Percentiles rank a stretch among this genome's conserved stretches.
phyloP scores from a whole-genome alignment of 2,329 filamentous ascomycete species.

The Penicillium sp. region DNA sequence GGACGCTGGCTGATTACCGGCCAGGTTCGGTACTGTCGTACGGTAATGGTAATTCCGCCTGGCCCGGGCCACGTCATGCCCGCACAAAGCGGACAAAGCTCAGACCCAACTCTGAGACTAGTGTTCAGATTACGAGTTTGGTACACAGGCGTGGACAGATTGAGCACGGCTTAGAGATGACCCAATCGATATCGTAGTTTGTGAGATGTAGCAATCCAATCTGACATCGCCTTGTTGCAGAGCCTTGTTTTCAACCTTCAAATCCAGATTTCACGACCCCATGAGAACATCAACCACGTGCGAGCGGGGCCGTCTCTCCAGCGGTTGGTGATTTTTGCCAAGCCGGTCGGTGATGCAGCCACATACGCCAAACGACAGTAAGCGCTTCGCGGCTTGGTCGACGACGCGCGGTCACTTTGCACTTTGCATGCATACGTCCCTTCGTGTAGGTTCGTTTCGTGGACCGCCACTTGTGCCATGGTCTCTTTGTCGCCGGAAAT shows the following conservation, averaged over 20 bases:
- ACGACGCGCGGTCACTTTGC: not conserved
- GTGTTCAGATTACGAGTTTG: not conserved
- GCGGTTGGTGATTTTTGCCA: not conserved
- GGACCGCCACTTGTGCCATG: not conserved
- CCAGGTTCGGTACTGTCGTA: constrained; percentile 1
- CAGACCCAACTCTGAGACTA: not conserved
- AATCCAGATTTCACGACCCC: not conserved
- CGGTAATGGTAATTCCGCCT: constrained; percentile 13
- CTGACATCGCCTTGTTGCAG: too few species aligned
- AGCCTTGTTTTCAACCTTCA: not conserved
- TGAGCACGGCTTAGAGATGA: not conserved
- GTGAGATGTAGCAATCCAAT: not conserved
- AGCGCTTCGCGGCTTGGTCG: not conserved
- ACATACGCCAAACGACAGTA: not conserved
- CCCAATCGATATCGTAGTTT: not conserved
- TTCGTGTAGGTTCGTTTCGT: not conserved
- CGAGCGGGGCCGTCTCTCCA: not conserved
- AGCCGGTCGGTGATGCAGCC: not conserved
- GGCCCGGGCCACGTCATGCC: constrained; percentile 16
- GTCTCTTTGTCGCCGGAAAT: too few species aligned
- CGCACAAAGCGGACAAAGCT: constrained; percentile 9
- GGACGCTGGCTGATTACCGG: not conserved
- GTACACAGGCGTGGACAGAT: not conserved
- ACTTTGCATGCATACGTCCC: not conserved
- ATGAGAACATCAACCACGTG: not conserved